phyloP scores from a whole-genome alignment of 352 stramenopile species.

The Phytophthora megakarya region DNA sequence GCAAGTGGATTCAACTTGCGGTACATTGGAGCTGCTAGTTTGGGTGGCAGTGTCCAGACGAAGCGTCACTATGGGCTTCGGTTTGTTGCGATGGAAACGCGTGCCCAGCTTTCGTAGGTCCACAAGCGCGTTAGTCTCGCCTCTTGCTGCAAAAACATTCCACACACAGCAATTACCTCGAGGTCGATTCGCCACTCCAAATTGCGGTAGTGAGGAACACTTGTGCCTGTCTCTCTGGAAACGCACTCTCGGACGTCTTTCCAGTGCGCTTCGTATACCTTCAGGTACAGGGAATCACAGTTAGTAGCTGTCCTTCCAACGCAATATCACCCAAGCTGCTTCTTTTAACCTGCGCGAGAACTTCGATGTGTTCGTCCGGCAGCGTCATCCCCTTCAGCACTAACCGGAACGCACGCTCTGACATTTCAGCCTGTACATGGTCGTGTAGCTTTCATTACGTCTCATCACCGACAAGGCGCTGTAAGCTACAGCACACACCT shows the following conservation, averaged over 20 bases:
- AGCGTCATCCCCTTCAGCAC: constrained; percentile 57
- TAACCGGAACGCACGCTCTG: constrained; percentile 43
- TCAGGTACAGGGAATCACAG: not conserved
- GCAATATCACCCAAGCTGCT: not conserved
- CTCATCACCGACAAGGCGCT: too few species aligned
- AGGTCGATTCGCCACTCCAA: constrained; percentile 86
- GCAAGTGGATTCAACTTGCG: constrained; percentile 43
- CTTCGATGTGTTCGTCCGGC: constrained; percentile 43
- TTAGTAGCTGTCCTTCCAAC: not conserved
- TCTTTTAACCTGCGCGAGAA: constrained; percentile 46
- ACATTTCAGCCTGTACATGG: constrained; percentile 47
- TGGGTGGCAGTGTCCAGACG: constrained; percentile 50
- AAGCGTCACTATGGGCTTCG: constrained; percentile 76
- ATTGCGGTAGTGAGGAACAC: constrained; percentile 58
- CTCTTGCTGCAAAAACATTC: not conserved
- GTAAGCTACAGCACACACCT: too few species aligned
- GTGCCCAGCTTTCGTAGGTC: constrained; percentile 50
- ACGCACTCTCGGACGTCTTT: constrained; percentile 62
- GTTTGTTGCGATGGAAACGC: constrained; percentile 60
- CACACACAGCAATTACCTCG: constrained; percentile 43
- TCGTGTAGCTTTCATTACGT: not conserved
- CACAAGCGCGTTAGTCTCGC: not conserved
- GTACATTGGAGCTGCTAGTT: constrained; percentile 22
- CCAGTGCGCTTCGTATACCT: constrained; percentile 59
- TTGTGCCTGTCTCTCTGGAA: constrained; percentile 42